Evolutionary conservation across 2,329 filamentous ascomycete genomes (phyloP).

Genomic region (Penicillium glabrum): DNA sequence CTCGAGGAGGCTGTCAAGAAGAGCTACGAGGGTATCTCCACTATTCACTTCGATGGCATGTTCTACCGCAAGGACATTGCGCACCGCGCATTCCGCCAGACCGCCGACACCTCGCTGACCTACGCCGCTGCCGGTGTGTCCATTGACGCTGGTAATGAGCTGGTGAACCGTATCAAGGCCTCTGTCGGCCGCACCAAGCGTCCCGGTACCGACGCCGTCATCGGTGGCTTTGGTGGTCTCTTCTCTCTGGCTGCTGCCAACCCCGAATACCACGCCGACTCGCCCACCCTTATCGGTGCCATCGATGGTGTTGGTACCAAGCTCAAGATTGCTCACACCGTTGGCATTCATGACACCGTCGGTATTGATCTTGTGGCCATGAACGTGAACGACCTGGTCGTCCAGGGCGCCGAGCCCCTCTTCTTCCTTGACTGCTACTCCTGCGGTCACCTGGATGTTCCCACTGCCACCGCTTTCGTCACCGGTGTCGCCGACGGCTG

Average conservation of each 20-base stretch:
- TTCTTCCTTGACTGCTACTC: slow-evolving; percentile 99
- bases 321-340: slow-evolving; percentile 89
- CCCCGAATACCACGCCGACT: slow-evolving; percentile 72
- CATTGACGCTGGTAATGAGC: slow-evolving; percentile 89
- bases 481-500: slow-evolving; percentile 88
- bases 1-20: slow-evolving; percentile 80
- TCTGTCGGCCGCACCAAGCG: slow-evolving; percentile 82
- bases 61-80: slow-evolving; percentile 94
- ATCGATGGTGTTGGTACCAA: slow-evolving; percentile 98
- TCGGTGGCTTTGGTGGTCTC: slow-evolving; percentile 91
- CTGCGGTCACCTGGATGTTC: slow-evolving; percentile 80
- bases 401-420: slow-evolving; percentile 90
- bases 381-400: slow-evolving; percentile 98
- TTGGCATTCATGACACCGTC: slow-evolving; percentile 88
- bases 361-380: slow-evolving; percentile 97
- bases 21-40: slow-evolving; percentile 80
- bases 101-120: slow-evolving; percentile 59
- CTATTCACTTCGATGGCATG: slow-evolving; percentile 83
- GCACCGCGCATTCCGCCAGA: slow-evolving; percentile 57
- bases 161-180: slow-evolving; percentile 88
- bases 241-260: slow-evolving; percentile 67
- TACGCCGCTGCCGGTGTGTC: slow-evolving; percentile 93
- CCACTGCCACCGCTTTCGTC: slow-evolving; percentile 80
- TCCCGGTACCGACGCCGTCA: slow-evolving; percentile 85
- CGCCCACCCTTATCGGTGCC: slow-evolving; percentile 84